Evolutionary conservation across 495 filamentous ascomycete genomes (phyloP).

Genomic region (Astrocystis sublimbata): DNA sequence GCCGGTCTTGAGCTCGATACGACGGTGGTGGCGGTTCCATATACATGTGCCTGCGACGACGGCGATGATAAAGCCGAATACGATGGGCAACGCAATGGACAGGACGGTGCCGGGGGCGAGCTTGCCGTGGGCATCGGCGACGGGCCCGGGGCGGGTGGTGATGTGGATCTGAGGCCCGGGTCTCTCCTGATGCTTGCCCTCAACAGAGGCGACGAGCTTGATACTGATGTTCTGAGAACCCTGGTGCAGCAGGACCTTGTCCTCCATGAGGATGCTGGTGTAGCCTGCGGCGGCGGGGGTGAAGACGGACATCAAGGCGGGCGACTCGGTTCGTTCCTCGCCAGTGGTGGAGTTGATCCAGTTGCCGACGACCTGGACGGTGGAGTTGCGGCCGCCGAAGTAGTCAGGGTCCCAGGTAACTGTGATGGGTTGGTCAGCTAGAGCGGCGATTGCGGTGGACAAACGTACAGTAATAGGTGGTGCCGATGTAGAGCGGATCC

Average conservation of each 20-base stretch:
- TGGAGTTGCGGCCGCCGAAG: conserved; percentile 39
- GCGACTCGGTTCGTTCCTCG: conserved; percentile 24
- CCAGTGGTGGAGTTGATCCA: conserved; percentile 37
- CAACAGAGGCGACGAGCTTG: conserved; percentile 29
- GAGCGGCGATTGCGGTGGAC: background rate
- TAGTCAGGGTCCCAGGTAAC: conserved; percentile 49
- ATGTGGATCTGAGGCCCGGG: conserved; percentile 37
- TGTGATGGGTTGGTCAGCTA: conserved; percentile 22
- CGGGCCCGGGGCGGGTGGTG: conserved; percentile 22
- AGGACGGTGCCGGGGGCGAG: conserved; percentile 30
- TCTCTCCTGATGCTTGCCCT: conserved; percentile 19
- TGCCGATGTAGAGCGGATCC: conserved; percentile 33
- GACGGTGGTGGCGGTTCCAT: conserved; percentile 40
- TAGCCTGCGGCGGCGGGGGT: conserved; percentile 41
- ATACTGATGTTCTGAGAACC: conserved; percentile 43
- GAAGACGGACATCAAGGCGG: conserved; percentile 38
- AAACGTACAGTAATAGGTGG: conserved; percentile 42
- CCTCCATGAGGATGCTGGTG: conserved; percentile 39
- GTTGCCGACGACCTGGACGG: conserved; percentile 37
- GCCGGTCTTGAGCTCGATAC: conserved; percentile 40
- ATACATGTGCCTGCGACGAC: conserved; percentile 35
- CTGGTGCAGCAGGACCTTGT: conserved; percentile 29
- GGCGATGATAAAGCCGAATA: conserved; percentile 39
- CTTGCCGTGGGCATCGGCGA: conserved; percentile 21
- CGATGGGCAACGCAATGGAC: conserved; percentile 43